Conservation (phyloP, 2,329 filamentous ascomycete species). For the Trichoderma pleuroti region DNA sequence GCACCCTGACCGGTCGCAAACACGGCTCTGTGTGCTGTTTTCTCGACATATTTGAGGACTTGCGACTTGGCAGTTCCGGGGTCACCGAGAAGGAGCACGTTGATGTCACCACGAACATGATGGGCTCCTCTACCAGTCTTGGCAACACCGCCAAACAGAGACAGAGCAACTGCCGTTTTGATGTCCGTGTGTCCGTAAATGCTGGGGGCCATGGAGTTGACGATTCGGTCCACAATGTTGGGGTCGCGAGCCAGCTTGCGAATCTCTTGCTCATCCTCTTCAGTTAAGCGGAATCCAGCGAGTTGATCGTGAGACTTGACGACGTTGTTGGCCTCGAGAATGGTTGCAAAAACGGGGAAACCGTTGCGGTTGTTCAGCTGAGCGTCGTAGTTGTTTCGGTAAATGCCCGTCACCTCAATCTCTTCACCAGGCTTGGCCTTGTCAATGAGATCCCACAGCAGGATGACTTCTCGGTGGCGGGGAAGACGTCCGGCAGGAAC, state of each 20-base stretch:
- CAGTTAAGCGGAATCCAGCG: constrained; percentile 90
- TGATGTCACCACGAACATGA: constrained; percentile 94
- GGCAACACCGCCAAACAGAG: constrained; percentile 89
- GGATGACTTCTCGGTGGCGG: constrained; percentile 87
- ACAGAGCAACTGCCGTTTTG: constrained; percentile 93
- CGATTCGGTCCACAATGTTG: constrained; percentile 86
- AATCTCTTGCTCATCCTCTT: constrained; percentile 91
- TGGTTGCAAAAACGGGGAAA: constrained; percentile 96
- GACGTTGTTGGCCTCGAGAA: constrained; percentile 94
- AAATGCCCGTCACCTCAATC: constrained; percentile 93
- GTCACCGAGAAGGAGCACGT: constrained; percentile 91
- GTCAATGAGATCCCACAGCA: constrained; percentile 96
- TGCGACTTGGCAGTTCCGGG: constrained; percentile 98
- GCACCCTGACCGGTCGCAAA: constrained; percentile 98
- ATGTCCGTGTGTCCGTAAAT: constrained; percentile 97
- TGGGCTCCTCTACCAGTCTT: constrained; percentile 88
- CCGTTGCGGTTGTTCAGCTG: constrained; percentile 98
- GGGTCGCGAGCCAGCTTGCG: constrained; percentile 84
- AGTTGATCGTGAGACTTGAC: constrained; percentile 97
- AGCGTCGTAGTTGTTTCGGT: constrained; percentile 97
- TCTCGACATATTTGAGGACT: constrained; percentile 94
- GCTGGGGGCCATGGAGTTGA: constrained; percentile 90
- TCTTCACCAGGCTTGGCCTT: constrained; percentile 96
- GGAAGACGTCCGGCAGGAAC: constrained; percentile 94
- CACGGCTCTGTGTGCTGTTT: constrained; percentile 92